Evolutionary conservation across 148 eudicot genomes (phyloP).

Genomic region (Dianthus caryophyllus): DNA sequence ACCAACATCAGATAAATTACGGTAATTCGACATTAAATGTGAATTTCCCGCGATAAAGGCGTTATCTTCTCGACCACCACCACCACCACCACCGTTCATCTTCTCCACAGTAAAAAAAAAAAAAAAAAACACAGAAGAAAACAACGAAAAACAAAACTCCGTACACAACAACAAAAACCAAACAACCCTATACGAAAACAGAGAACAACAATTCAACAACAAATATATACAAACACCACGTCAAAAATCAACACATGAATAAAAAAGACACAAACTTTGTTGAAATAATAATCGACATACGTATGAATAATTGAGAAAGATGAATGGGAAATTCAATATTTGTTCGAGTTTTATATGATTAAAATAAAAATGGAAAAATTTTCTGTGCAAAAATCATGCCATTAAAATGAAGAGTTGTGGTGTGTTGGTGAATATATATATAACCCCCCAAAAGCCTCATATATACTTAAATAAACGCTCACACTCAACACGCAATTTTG

Average conservation of each 20-base stretch:
- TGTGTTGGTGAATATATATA: constrained; percentile 18
- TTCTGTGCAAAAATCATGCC: constrained; percentile 29
- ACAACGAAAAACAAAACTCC: too few species aligned
- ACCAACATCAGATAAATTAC: constrained; percentile 23
- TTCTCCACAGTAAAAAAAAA: constrained; percentile 22
- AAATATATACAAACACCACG: constrained; percentile 21
- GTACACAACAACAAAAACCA: constrained; percentile 27
- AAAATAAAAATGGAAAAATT: constrained; percentile 7
- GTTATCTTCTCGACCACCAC: constrained; percentile 33
- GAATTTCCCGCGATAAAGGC: constrained; percentile 31
- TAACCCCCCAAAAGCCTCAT: neutral
- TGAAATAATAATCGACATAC: constrained; percentile 4
- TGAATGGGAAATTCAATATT: constrained; percentile 10
- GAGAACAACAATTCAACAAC: constrained; percentile 11
- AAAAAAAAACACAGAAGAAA: constrained; percentile 20
- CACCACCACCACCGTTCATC: too few species aligned
- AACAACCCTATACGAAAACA: neutral
- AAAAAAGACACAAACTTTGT: constrained; percentile 11
- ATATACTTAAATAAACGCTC: neutral
- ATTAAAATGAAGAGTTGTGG: too few species aligned
- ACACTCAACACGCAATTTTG: too few species aligned
- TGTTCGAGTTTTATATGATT: neutral
- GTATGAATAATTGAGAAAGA: constrained; percentile 20
- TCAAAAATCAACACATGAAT: constrained; percentile 32
- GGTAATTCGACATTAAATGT: constrained; percentile 22